These are phyloP conservation scores for Musa schizocarpa DNA, from an alignment of 176 grass and related monocot species.

Conservation along the genomic window DNA sequence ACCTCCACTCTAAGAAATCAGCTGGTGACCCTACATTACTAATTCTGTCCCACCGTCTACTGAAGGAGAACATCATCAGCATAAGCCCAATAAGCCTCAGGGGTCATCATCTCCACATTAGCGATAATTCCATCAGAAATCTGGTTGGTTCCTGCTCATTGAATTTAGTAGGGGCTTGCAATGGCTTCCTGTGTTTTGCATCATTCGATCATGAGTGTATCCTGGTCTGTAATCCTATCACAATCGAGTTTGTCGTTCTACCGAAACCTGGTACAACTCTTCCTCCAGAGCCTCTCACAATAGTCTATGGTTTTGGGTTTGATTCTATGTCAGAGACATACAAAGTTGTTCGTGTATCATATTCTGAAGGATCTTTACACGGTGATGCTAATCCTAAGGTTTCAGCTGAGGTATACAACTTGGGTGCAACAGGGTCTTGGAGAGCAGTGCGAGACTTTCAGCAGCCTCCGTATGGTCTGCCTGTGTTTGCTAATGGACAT, in stretches of 20 bases:
- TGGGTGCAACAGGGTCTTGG: constrained; percentile 5
- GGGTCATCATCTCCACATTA: background rate
- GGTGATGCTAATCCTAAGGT: background rate
- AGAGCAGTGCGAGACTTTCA: background rate
- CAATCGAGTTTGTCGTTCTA: background rate
- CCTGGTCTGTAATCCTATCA: constrained; percentile 1
- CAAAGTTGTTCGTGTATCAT: background rate
- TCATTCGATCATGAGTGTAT: background rate
- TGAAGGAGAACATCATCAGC: constrained; percentile 7
- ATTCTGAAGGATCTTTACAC: background rate
- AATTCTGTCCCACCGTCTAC: background rate
- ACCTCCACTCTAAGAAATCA: background rate
- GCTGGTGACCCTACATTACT: background rate
- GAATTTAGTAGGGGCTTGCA: constrained; percentile 9
- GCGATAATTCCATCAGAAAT: background rate
- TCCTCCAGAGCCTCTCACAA: background rate
- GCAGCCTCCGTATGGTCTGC: background rate
- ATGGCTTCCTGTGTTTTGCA: constrained; percentile 8
- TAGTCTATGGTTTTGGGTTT: constrained; percentile 9
- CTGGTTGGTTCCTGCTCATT: background rate
- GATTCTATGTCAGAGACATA: background rate
- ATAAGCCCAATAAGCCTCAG: background rate
- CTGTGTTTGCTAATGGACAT: constrained; percentile 7
- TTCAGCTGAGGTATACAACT: constrained; percentile 1
- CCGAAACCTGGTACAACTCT: background rate